These are phyloP conservation scores for Osmozyma mogii DNA, from an alignment of 805 yeast genomes.

Conservation along the genomic window DNA sequence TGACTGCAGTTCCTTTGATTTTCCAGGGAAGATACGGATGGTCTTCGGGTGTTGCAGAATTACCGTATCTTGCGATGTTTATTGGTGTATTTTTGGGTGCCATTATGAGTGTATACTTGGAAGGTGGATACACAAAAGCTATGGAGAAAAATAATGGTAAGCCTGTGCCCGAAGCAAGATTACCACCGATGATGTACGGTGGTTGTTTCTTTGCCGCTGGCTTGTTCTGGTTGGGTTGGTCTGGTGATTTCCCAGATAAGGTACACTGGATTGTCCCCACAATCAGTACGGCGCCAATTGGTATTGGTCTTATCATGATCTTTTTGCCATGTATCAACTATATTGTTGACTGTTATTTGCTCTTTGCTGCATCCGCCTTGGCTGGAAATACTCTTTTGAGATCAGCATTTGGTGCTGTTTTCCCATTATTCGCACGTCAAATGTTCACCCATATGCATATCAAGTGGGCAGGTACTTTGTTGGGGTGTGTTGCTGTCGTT, in stretches of 20 bases:
- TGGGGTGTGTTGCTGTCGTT: slow-evolving; percentile 52
- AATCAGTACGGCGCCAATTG: slow-evolving; percentile 50
- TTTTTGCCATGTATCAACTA: slow-evolving; percentile 67
- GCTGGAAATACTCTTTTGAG: slow-evolving; percentile 54
- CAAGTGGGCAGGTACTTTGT: slow-evolving; percentile 72
- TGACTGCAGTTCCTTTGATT: slow-evolving; percentile 71
- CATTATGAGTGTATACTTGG: slow-evolving; percentile 42
- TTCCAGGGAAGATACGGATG: slow-evolving; percentile 44
- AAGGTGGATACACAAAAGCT: slow-evolving; percentile 41
- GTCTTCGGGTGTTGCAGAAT: slow-evolving; percentile 54
- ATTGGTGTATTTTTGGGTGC: slow-evolving; percentile 63
- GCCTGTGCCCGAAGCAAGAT: slow-evolving; percentile 15
- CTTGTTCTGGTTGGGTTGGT: slow-evolving; percentile 15
- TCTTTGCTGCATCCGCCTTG: slow-evolving; percentile 58
- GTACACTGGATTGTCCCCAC: slow-evolving; percentile 44
- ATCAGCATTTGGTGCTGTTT: slow-evolving; percentile 56
- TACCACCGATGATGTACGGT: slow-evolving; percentile 16
- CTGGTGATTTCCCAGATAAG: slow-evolving; percentile 12
- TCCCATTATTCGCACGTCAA: slow-evolving; percentile 61
- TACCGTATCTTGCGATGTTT: slow-evolving; percentile 74
- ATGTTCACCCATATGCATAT: slow-evolving; percentile 65
- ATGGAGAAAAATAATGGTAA: slow-evolving; percentile 21
- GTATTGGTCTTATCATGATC: slow-evolving; percentile 45
- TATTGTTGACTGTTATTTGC: slow-evolving; percentile 59
- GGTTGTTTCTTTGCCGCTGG: slow-evolving; percentile 10